A percentile compares a stretch with the other conserved stretches of the same genome.
Evolutionary conservation across 1,284 basidiomycete species (phyloP).

Genomic region (Trametes pubescens): DNA sequence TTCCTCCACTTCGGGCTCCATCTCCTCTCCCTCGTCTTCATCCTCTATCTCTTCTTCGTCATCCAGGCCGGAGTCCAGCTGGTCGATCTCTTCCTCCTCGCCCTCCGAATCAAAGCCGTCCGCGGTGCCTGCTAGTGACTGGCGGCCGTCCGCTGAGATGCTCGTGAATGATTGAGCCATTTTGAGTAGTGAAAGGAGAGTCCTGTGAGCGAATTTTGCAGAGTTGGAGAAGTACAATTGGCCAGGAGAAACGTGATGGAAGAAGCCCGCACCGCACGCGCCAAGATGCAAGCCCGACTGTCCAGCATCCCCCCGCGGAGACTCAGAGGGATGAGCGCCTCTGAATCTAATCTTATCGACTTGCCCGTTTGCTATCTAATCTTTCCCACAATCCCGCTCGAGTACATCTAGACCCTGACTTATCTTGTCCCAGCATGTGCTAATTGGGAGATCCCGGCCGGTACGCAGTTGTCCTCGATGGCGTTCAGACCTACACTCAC

Average conservation of each 20-base stretch:
- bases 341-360: constrained; percentile 29
- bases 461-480: background rate
- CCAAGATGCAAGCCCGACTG: constrained; percentile 30
- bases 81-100: constrained; percentile 63
- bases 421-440: constrained; percentile 3
- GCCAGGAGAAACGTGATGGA: constrained; percentile 25
- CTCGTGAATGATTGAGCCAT: constrained; percentile 33
- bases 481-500: background rate
- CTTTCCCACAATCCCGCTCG: constrained; percentile 1
- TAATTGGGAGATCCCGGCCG: background rate
- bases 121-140: constrained; percentile 32
- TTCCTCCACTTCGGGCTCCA: constrained; percentile 34
- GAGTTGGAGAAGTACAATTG: constrained; percentile 1
- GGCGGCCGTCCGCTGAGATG: constrained; percentile 29
- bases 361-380: background rate
- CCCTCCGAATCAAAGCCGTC: constrained; percentile 37
- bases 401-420: background rate
- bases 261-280: constrained; percentile 26
- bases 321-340: constrained; percentile 22
- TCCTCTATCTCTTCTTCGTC: constrained; percentile 44
- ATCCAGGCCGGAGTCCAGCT: constrained; percentile 69
- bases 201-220: background rate
- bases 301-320: constrained; percentile 3
- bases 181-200: background rate
- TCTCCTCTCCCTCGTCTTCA: constrained; percentile 44